These are phyloP conservation scores for Aspergillus diversus DNA, from an alignment of 495 filamentous ascomycete genomes.

Conservation along the genomic window DNA sequence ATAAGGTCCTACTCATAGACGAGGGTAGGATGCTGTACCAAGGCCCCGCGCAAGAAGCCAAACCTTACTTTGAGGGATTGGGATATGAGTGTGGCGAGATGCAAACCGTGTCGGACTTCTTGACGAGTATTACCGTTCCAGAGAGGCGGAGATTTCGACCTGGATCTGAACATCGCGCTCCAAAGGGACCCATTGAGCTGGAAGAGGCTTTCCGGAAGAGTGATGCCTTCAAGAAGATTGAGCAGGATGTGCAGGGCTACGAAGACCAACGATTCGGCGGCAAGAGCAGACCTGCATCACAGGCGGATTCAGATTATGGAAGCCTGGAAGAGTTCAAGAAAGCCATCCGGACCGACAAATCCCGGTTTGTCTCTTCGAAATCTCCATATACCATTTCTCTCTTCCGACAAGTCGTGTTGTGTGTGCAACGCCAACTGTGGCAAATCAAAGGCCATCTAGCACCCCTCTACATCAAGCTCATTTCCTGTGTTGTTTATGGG, in stretches of 20 bases:
- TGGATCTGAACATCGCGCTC: slow-evolving; percentile 68
- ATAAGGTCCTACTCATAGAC: slow-evolving; percentile 84
- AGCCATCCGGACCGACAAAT: slow-evolving; percentile 43
- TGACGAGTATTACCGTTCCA: slow-evolving; percentile 78
- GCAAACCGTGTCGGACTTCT: slow-evolving; percentile 81
- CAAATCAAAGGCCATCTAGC: slow-evolving; percentile 43
- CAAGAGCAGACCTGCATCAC: slow-evolving; percentile 34
- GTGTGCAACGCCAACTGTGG: slow-evolving; percentile 63
- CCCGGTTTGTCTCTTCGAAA: slow-evolving; percentile 42
- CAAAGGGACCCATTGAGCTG: slow-evolving; percentile 70
- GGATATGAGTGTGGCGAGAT: slow-evolving; percentile 76
- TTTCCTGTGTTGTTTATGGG: slow-evolving; percentile 38
- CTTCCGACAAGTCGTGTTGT: slow-evolving; percentile 63
- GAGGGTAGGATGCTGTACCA: slow-evolving; percentile 80
- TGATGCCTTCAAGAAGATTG: slow-evolving; percentile 24
- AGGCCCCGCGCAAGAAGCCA: slow-evolving; percentile 69
- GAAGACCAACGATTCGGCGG: slow-evolving; percentile 40
- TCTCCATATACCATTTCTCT: slow-evolving; percentile 65
- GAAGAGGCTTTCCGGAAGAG: slow-evolving; percentile 19
- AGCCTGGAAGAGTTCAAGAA: slow-evolving; percentile 48
- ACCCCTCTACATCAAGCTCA: slow-evolving; percentile 39
- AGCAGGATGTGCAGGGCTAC: slow-evolving; percentile 54
- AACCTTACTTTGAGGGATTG: slow-evolving; percentile 77
- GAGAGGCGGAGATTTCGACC: slow-evolving; percentile 62
- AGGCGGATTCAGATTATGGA: slow-evolving; percentile 46